Conservation (phyloP, 2,329 filamentous ascomycete genomes). For the Botrytis medusae region DNA sequence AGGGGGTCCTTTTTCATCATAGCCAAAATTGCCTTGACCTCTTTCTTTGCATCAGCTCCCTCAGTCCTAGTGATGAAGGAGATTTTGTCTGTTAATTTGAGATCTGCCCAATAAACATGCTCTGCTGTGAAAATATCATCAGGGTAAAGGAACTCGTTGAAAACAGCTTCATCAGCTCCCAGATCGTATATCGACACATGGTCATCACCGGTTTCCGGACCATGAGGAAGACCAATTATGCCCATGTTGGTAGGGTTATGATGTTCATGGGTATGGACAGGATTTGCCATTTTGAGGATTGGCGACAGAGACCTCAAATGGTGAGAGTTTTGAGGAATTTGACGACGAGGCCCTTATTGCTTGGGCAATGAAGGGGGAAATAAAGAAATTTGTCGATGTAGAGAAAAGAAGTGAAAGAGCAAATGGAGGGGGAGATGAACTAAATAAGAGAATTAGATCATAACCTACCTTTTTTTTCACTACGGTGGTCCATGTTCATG, state of each 20-base stretch:
- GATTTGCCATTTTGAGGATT: conserved; percentile 29
- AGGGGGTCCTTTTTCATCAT: conserved; percentile 89
- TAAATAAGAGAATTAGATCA: conserved; percentile 10
- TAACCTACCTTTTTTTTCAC: background rate
- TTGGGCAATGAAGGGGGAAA: conserved; percentile 12
- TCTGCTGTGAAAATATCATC: conserved; percentile 83
- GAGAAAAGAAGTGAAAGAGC: background rate
- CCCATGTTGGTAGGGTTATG: conserved; percentile 35
- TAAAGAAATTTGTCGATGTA: background rate
- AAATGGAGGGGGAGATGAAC: background rate
- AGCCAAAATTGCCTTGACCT: conserved; percentile 64
- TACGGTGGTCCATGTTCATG: conserved; percentile 1
- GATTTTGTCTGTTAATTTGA: conserved; percentile 68
- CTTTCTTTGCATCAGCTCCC: conserved; percentile 64
- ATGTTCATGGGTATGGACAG: conserved; percentile 32
- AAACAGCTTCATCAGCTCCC: conserved; percentile 57
- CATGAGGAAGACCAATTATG: conserved; percentile 37
- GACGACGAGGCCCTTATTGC: conserved; percentile 10
- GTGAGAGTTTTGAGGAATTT: background rate
- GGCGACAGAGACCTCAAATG: background rate
- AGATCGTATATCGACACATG: conserved; percentile 30
- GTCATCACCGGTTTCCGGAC: conserved; percentile 39
- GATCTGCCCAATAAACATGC: conserved; percentile 90
- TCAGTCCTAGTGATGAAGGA: conserved; percentile 77
- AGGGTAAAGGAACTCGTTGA: conserved; percentile 78